phyloP scores from a whole-genome alignment of 352 stramenopile genomes.

The Globisporangium middletonii region DNA sequence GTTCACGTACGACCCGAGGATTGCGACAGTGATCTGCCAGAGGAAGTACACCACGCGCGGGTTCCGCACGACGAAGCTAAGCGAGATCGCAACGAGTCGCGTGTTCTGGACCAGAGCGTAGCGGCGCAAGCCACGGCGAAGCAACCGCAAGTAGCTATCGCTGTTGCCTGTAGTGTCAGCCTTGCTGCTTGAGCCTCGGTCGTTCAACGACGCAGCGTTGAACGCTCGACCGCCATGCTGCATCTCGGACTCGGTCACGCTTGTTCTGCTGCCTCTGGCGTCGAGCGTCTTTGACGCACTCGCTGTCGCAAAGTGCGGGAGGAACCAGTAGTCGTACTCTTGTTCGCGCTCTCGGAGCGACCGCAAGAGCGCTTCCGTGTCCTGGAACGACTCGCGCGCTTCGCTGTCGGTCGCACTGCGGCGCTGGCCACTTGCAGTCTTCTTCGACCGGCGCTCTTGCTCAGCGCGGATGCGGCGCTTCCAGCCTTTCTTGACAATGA shows the following conservation, averaged over 20 bases:
- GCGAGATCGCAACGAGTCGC: constrained; percentile 29
- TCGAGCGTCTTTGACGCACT: not conserved
- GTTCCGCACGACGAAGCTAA: constrained; percentile 46
- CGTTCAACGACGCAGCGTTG: no score
- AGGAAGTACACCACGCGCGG: constrained; percentile 53
- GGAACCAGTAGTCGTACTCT: constrained; percentile 58
- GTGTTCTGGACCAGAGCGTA: constrained; percentile 7
- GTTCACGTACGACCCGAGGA: constrained; percentile 59
- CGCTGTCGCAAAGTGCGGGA: constrained; percentile 18
- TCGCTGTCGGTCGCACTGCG: constrained; percentile 18
- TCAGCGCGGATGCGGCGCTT: constrained; percentile 45
- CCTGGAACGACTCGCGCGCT: constrained; percentile 50
- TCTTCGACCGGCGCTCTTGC: constrained; percentile 36
- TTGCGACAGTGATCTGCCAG: constrained; percentile 49
- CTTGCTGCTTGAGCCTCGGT: not conserved
- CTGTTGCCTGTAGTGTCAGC: not conserved
- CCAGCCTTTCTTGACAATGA: constrained; percentile 67
- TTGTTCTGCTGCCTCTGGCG: not conserved
- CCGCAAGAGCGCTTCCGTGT: constrained; percentile 54
- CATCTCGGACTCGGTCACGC: no score
- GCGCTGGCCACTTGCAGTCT: constrained; percentile 26
- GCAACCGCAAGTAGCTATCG: not conserved
- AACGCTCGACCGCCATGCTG: no score
- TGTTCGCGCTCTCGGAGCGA: constrained; percentile 51
- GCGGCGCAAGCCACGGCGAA: not conserved